Evolutionary conservation across 768 basidiomycete genomes (phyloP).

Genomic region (Termitomyces sp.): DNA sequence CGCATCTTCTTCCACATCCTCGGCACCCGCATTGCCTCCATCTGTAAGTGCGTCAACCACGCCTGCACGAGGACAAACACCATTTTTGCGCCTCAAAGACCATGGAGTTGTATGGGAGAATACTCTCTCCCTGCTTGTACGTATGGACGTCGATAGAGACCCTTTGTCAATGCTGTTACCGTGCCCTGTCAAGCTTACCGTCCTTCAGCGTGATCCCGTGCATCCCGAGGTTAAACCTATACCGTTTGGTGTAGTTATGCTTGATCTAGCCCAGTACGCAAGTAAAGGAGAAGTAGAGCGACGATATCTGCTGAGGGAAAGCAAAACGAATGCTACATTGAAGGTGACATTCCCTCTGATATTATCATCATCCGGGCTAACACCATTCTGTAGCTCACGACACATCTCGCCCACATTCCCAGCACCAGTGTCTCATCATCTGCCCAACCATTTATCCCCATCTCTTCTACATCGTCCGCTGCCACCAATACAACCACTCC

Average conservation of each 20-base stretch:
- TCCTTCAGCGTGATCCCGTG: slow-evolving; percentile 58
- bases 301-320: slow-evolving; percentile 62
- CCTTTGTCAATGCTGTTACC: slow-evolving; percentile 40
- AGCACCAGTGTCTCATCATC: slow-evolving; percentile 9
- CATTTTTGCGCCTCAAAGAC: slow-evolving; percentile 52
- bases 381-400: slow-evolving; percentile 39
- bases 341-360: slow-evolving; percentile 36
- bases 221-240: slow-evolving; percentile 30
- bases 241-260: slow-evolving; percentile 55
- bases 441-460: not conserved
- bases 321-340: slow-evolving; percentile 75
- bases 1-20: slow-evolving; percentile 8
- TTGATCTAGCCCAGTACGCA: slow-evolving; percentile 76
- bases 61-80: slow-evolving; percentile 54
- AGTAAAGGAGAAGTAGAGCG: slow-evolving; percentile 53
- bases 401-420: slow-evolving; percentile 35
- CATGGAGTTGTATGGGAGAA: slow-evolving; percentile 63
- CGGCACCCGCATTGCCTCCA: slow-evolving; percentile 3
- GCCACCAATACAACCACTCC: not conserved
- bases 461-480: not conserved
- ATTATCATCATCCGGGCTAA: not conserved
- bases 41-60: slow-evolving; percentile 16
- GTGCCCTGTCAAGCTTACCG: slow-evolving; percentile 60
- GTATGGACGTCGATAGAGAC: slow-evolving; percentile 52
- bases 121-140: slow-evolving; percentile 48